Base-by-base conservation (phyloP, 2,329 filamentous ascomycete genomes). In the Ophiocordyceps camponoti-floridani region DNA sequence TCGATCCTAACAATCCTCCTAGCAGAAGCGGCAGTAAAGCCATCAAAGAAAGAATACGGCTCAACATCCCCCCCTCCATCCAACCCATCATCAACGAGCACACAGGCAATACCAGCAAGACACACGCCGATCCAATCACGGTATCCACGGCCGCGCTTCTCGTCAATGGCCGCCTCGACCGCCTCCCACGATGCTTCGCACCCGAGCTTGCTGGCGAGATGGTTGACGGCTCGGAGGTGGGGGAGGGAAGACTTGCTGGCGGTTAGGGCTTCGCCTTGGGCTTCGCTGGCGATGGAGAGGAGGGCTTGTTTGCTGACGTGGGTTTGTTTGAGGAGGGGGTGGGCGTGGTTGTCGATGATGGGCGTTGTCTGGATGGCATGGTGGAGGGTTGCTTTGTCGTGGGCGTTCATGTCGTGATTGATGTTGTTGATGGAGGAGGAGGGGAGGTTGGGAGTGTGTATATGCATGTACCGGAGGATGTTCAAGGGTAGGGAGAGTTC, bases 1-100 rank as follows among this genome's bases (percentile, higher is more conserved):
- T 93, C 85, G 49, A 93, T 83, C 9, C 84, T 73, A 16, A 89
- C 77, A 45, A 93, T 86, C 26, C 82, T 74, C 58, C 77, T 83
- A 52, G 76, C 82, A 8, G 70, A 64, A 44, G 73, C 75, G 18
- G 67, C 64, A 0, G 79, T 79, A 50, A 82, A 82, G 19, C 68
- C 62, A 55, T 82, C 70, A 55, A 86, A 79, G 72, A 77, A 82
- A 5, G 63, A 55, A 51, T 76, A 83, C 0, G 67, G 57, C 51
- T 82, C 71, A 2, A 75, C 70, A 18, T 72, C 64, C 8, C 72
- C 68, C 2, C 65, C 63, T 13, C 66, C 63, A 44, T 73, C 70
- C 8, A 89, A 62, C 0, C 84, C 80, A 59, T 91, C 84, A 51
- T 91, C 85, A n/a, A 93, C 70, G 1, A 93, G 67, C 11, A 89